Evolutionary conservation across 2,329 filamentous ascomycete genomes (phyloP).

Genomic region (Didymella sp.): DNA sequence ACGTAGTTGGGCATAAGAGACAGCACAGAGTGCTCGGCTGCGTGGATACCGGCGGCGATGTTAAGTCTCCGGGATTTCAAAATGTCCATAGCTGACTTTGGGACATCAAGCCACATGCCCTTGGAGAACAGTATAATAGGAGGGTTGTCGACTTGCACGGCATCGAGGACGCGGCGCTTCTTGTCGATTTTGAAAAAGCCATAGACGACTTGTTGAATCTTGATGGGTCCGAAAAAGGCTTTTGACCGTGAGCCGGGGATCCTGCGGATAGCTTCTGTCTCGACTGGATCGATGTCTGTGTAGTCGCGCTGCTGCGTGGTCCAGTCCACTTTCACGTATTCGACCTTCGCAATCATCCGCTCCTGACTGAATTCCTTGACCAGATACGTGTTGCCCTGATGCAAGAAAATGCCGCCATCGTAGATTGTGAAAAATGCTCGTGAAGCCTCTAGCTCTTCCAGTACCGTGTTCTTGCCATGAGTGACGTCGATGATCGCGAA

Average conservation of each 20-base stretch:
- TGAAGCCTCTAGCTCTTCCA: conserved; percentile 95
- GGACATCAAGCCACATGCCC: conserved; percentile 96
- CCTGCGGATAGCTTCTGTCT: conserved; percentile 84
- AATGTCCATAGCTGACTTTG: conserved; percentile 78
- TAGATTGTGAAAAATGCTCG: conserved; percentile 97
- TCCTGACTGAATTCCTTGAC: conserved; percentile 88
- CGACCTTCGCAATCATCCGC: conserved; percentile 81
- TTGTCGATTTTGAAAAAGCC: conserved; percentile 98
- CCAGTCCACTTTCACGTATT: conserved; percentile 92
- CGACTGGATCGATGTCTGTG: conserved; percentile 91
- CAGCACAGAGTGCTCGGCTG: conserved; percentile 89
- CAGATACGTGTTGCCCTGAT: conserved; percentile 92
- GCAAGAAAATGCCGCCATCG: conserved; percentile 94
- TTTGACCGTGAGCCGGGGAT: conserved; percentile 69
- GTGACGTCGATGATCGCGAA: conserved; percentile 93
- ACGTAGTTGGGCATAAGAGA: conserved; percentile 90
- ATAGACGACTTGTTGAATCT: conserved; percentile 87
- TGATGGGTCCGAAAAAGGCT: conserved; percentile 86
- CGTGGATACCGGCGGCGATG: conserved; percentile 88
- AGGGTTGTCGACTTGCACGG: conserved; percentile 90
- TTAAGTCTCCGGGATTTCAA: conserved; percentile 76
- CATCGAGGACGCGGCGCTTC: conserved; percentile 83
- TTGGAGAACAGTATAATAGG: conserved; percentile 85
- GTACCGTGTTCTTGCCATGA: conserved; percentile 78
- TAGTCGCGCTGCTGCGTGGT: conserved; percentile 91